Evolutionary conservation across 306 rosid genomes (phyloP).

Genomic region (Adenanthera pavonina): DNA sequence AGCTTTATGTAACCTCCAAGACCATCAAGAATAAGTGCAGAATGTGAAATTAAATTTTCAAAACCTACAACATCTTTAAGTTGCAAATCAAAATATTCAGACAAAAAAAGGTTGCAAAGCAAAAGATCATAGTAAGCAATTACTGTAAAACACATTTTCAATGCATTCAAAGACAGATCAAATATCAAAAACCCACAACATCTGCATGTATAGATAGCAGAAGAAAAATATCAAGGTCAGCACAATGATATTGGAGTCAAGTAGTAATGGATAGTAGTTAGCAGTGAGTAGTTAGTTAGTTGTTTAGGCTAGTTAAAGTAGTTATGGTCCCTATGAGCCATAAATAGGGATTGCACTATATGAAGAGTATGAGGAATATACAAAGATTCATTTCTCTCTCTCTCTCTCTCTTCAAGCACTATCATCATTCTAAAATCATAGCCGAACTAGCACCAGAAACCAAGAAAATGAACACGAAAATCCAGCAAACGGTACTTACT

Average conservation of each 20-base stretch:
- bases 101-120: background rate
- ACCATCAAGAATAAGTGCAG: background rate
- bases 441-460: background rate
- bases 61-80: background rate
- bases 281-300: background rate
- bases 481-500: slow-evolving; percentile 55
- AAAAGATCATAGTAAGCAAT: background rate
- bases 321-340: background rate
- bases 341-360: background rate
- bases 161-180: background rate
- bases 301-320: background rate
- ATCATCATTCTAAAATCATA: background rate
- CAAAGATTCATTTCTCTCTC: background rate
- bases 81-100: background rate
- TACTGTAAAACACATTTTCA: background rate
- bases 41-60: background rate
- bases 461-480: slow-evolving; percentile 20
- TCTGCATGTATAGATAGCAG: background rate
- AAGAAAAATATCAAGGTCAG: background rate
- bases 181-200: slow-evolving; percentile 1
- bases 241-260: background rate
- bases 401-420: background rate
- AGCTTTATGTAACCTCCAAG: slow-evolving; percentile 13
- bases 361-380: too few species aligned
- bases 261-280: background rate